Conservation (phyloP, 179 eudicot genomes). For the Nepenthes alata region DNA sequence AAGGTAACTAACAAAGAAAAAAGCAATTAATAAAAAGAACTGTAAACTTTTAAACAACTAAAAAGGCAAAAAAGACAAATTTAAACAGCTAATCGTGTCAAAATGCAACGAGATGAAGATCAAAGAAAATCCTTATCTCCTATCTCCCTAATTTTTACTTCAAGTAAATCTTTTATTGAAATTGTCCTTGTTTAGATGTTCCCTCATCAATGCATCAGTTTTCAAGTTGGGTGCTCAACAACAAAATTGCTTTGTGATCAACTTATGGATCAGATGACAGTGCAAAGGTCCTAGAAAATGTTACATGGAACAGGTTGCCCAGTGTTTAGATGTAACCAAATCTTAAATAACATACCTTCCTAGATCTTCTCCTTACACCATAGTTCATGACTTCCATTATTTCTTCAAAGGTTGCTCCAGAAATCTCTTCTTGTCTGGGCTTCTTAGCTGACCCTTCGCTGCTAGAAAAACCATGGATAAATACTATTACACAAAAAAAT, state of each 20-base stretch:
- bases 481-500: neutral
- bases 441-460: conserved; percentile 51
- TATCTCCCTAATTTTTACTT: too few species aligned
- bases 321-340: neutral
- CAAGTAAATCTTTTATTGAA: too few species aligned
- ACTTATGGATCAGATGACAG: neutral
- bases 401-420: conserved; percentile 49
- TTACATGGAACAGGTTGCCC: neutral
- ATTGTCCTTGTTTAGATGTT: neutral
- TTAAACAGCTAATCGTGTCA: too few species aligned
- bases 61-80: too few species aligned
- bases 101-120: too few species aligned
- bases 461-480: conserved; percentile 14
- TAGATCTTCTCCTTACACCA: conserved; percentile 31
- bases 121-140: too few species aligned
- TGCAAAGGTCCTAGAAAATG: neutral
- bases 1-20: too few species aligned
- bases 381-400: conserved; percentile 50
- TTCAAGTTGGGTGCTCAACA: neutral
- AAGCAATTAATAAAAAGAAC: too few species aligned
- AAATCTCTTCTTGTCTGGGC: conserved; percentile 29
- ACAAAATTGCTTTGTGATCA: neutral
- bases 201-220: neutral
- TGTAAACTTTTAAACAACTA: too few species aligned
- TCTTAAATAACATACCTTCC: conserved; percentile 31